A percentile compares a stretch with the other conserved stretches of the same genome.
phyloP scores from a whole-genome alignment of 208 protist genomes.

The Leishmania arabica region DNA sequence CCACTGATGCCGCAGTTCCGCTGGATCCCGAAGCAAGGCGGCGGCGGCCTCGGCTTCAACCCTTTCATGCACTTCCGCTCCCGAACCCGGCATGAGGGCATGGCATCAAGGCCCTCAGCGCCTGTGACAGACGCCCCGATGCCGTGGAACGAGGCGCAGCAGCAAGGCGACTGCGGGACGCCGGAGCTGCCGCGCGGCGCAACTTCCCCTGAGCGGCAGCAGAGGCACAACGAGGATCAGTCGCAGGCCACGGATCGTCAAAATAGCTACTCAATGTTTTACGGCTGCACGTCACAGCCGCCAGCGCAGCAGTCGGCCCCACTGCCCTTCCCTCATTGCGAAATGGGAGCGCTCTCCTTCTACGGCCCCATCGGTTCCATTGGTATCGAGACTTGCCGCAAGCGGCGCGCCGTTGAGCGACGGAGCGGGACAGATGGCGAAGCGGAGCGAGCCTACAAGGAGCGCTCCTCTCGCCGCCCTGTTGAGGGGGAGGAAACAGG shows the following conservation, averaged over 20 bases:
- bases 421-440: constrained; percentile 25
- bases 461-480: constrained; percentile 10
- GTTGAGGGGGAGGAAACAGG: background rate
- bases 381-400: constrained; percentile 34
- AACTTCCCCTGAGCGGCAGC: background rate
- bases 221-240: background rate
- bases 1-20: constrained; percentile 37
- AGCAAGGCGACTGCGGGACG: background rate
- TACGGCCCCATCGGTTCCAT: constrained; percentile 46
- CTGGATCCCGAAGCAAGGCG: constrained; percentile 39
- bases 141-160: background rate
- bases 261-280: constrained; percentile 13
- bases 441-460: constrained; percentile 35
- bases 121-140: background rate
- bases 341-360: constrained; percentile 20
- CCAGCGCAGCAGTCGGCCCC: background rate
- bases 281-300: constrained; percentile 16
- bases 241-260: background rate
- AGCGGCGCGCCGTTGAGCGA: constrained; percentile 29
- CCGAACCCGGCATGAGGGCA: too few species aligned
- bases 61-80: constrained; percentile 21
- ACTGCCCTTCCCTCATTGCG: background rate
- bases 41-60: constrained; percentile 35
- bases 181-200: background rate
- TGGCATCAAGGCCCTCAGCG: too few species aligned